A percentile compares a stretch with the other conserved stretches of the same genome.
phyloP scores from a whole-genome alignment of 768 basidiomycete species.

The Hypholoma sublateritium region DNA sequence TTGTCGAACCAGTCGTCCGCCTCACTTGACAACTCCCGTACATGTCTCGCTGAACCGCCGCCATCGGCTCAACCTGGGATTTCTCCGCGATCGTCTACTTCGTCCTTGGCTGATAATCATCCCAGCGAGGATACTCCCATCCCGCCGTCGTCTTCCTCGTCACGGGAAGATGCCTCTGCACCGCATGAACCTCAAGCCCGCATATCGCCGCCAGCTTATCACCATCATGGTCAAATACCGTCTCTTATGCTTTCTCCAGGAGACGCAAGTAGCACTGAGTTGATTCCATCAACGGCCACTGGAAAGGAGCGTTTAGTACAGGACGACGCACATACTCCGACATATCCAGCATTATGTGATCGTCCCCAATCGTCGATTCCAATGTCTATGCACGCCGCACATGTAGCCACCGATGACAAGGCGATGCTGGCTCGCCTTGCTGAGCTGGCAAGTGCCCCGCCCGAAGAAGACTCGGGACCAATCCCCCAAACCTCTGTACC shows the following conservation, averaged over 20 bases:
- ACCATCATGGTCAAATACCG: slow-evolving; percentile 25
- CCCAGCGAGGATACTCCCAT: slow-evolving; percentile 2
- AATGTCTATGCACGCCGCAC: slow-evolving; percentile 37
- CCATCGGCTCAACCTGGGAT: slow-evolving; percentile 18
- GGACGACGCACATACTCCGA: slow-evolving; percentile 24
- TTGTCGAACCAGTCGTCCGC: slow-evolving; percentile 27
- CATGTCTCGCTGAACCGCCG: slow-evolving; percentile 10
- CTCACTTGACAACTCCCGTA: slow-evolving; percentile 20
- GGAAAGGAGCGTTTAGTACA: slow-evolving; percentile 17
- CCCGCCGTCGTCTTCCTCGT: slow-evolving; percentile 7
- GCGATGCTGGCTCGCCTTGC: slow-evolving; percentile 51
- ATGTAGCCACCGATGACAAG: slow-evolving; percentile 70
- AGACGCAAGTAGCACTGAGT: slow-evolving; percentile 12
- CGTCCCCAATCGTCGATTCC: background rate
- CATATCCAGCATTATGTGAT: slow-evolving; percentile 10
- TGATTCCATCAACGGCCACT: slow-evolving; percentile 11
- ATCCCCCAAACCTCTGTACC: slow-evolving; percentile 43
- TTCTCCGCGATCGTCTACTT: slow-evolving; percentile 33
- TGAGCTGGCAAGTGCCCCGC: slow-evolving; percentile 54
- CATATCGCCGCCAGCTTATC: slow-evolving; percentile 39
- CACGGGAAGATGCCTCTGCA: slow-evolving; percentile 16
- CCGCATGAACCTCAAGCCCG: slow-evolving; percentile 2
- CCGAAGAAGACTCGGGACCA: slow-evolving; percentile 23
- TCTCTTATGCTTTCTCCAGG: slow-evolving; percentile 16
- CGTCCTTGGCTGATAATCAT: slow-evolving; percentile 14